Conservation (phyloP, 768 basidiomycete genomes). For the Tremella mesenterica region DNA sequence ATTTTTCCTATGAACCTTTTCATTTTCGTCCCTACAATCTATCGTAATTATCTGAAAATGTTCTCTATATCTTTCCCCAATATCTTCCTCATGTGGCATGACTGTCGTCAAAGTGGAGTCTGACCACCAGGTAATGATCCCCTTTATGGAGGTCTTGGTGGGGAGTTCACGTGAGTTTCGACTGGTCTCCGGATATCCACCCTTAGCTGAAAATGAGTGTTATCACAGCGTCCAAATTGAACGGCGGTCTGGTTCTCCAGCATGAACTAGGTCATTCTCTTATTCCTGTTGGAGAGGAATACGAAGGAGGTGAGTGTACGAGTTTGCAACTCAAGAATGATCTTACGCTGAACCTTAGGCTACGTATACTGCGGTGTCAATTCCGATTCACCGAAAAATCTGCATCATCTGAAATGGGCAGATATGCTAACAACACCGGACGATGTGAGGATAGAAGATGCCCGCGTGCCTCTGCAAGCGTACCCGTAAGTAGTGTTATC, state of each 20-base stretch:
- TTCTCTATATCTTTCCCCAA: background rate
- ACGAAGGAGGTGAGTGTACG: constrained; percentile 34
- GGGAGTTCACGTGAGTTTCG: constrained; percentile 39
- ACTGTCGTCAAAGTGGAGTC: no score
- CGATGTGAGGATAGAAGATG: constrained; percentile 30
- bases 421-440: constrained; percentile 22
- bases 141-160: constrained; percentile 42
- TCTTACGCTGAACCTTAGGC: constrained; percentile 7
- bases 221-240: constrained; percentile 39
- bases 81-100: background rate
- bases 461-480: constrained; percentile 32
- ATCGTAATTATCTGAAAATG: background rate
- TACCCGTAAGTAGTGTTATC: constrained; percentile 34
- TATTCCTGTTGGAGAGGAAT: constrained; percentile 42
- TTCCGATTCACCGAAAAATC: constrained; percentile 19
- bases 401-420: constrained; percentile 30
- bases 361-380: constrained; percentile 37
- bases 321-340: background rate
- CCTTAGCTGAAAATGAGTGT: constrained; percentile 20
- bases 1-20: background rate
- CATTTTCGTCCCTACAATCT: background rate
- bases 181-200: no score
- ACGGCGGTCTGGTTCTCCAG: constrained; percentile 40
- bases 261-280: constrained; percentile 42
- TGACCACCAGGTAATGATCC: constrained; percentile 32